Percentiles rank a stretch among this genome's conserved stretches.
Conservation (phyloP, 148 eudicot genomes). For the Tetragonia tetragonoides region DNA sequence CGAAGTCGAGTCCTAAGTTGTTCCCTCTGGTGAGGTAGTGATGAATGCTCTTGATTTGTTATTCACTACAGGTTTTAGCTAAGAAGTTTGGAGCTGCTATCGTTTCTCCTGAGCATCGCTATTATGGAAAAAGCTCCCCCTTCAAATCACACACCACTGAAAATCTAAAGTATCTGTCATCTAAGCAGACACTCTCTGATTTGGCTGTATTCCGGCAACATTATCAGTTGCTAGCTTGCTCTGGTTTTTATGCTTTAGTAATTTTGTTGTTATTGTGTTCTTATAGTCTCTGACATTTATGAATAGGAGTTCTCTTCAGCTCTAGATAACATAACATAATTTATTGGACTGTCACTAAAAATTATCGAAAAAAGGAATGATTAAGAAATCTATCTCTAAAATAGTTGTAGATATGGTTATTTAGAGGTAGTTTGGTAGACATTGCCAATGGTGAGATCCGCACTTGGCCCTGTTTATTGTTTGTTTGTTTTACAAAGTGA, state of each 20-base stretch:
- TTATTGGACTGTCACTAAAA: no score
- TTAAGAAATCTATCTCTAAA: no score
- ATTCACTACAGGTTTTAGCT: conserved; percentile 65
- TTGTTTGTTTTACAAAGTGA: no score
- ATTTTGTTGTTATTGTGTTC: background rate
- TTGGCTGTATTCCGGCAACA: conserved; percentile 87
- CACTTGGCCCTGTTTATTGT: no score
- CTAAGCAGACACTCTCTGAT: conserved; percentile 95
- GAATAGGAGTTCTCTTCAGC: background rate
- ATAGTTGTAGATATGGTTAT: no score
- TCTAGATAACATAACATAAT: no score
- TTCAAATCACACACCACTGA: conserved; percentile 65
- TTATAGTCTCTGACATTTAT: background rate
- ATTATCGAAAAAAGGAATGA: no score
- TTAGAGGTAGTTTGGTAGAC: no score
- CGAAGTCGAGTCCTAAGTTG: background rate
- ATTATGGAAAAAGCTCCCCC: conserved; percentile 94
- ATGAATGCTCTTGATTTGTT: background rate
- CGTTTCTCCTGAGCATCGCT: conserved; percentile 95
- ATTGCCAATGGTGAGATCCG: no score
- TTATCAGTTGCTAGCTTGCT: conserved; percentile 59
- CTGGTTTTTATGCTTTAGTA: background rate
- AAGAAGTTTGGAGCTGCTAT: conserved; percentile 98
- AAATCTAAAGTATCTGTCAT: conserved; percentile 81
- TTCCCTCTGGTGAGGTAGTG: background rate